A percentile compares a stretch with the other conserved stretches of the same genome.
Evolutionary conservation across 2,329 filamentous ascomycete species (phyloP).

Genomic region (Nigrospora oryzae): DNA sequence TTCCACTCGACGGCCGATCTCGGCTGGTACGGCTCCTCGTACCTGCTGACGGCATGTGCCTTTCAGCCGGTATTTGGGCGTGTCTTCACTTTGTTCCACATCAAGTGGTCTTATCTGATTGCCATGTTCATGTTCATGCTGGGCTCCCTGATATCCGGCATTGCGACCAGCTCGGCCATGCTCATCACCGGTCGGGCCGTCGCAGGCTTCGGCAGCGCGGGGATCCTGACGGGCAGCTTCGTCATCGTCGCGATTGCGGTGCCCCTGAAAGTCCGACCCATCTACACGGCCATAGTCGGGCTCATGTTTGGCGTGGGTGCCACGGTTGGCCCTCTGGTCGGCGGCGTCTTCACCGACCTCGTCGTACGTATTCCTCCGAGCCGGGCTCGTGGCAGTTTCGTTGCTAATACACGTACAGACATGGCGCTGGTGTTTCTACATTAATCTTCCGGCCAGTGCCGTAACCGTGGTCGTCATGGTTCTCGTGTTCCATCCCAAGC

Average conservation of each 20-base stretch:
- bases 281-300: slow-evolving; percentile 22
- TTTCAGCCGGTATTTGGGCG: slow-evolving; percentile 25
- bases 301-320: slow-evolving; percentile 24
- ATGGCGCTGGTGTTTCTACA: slow-evolving; percentile 34
- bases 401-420: slow-evolving; percentile 10
- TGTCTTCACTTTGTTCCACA: slow-evolving; percentile 23
- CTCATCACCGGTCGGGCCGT: slow-evolving; percentile 28
- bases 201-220: slow-evolving; percentile 25
- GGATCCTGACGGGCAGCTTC: slow-evolving; percentile 24
- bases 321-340: slow-evolving; percentile 23
- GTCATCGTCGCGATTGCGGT: slow-evolving; percentile 22
- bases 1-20: slow-evolving; percentile 21
- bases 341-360: slow-evolving; percentile 26
- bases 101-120: slow-evolving; percentile 19
- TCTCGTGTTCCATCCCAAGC: slow-evolving; percentile 17
- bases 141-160: slow-evolving; percentile 26
- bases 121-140: slow-evolving; percentile 21
- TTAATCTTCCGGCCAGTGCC: slow-evolving; percentile 30
- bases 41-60: slow-evolving; percentile 23
- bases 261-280: slow-evolving; percentile 17
- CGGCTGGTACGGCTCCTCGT: slow-evolving; percentile 22
- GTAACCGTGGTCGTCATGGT: slow-evolving; percentile 20
- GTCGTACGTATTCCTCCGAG: slow-evolving; percentile 13
- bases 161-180: slow-evolving; percentile 20
- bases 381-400: slow-evolving; percentile 3